Base-by-base conservation (phyloP, 345 rosid species). In the Lepidium aucheri region DNA sequence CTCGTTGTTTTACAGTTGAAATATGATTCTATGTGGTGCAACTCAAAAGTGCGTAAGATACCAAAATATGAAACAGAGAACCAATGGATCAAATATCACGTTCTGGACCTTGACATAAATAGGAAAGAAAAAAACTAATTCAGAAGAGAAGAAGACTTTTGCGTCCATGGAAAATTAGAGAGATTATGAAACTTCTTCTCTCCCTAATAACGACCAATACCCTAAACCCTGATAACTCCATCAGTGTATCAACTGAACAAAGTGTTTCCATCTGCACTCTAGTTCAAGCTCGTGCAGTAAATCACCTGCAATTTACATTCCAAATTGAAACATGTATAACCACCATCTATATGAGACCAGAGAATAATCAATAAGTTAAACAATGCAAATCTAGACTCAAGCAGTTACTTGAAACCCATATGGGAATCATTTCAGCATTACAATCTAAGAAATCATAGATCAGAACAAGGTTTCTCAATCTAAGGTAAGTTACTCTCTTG, bases 211-310 rank as follows among this genome's bases (percentile, higher is more conserved):
- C 63, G 74, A 45, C 74, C 68, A 62, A 62, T 54, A 53, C 74
- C 74, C 74, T 69, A 70, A 53, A 70, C 68, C 44, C 74, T 62
- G 60, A 60, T 41, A 15, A 69, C 67, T 34, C 68, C 74, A 34
- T 69, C 74, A 39, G 68, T 69, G 67, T 70, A 70, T 7, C 69
- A 69, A 70, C 69, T 70, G 74, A 70, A 70, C 74, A 70, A 53
- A 5, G 74, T 70, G 63, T 45, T 70, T 62, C 74, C 74, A 62
- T 62, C 74, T 15, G 69, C 74, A 70, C 69, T 70, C 74, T 63
- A 70, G 74, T 70, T 70, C 69, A 70, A 62, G 47, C 74, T 60
- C 0, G 74, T 63, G 55, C 69, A 70, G 63, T 62, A 70, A 9
- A 70, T 70, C 53, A 60, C 69, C 74, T 70, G 63, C 68, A 69